Percentiles rank a stretch among this genome's conserved stretches.
These are phyloP conservation scores for Didymella exigua DNA, from an alignment of 2,329 filamentous ascomycete species.

Conservation along the genomic window DNA sequence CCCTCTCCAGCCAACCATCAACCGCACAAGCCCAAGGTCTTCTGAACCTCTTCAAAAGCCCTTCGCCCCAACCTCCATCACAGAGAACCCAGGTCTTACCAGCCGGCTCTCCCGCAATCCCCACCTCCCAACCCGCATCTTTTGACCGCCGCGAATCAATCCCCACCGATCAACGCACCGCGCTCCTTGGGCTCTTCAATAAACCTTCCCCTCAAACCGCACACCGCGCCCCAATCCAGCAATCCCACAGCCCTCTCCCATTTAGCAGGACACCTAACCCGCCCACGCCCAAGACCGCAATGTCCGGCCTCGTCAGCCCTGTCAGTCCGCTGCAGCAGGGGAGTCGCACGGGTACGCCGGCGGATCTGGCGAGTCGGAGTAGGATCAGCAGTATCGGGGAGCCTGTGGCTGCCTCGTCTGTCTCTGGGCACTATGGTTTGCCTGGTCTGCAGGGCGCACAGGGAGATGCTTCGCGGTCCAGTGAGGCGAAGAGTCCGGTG, in stretches of 20 bases:
- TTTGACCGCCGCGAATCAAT: constrained; percentile 39
- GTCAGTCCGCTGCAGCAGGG: constrained; percentile 45
- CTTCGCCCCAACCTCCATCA: constrained; percentile 8
- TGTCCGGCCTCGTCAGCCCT: constrained; percentile 47
- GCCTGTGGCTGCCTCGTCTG: not conserved
- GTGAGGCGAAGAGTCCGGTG: constrained; percentile 55
- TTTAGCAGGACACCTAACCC: constrained; percentile 29
- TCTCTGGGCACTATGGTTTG: not conserved
- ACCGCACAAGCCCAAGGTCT: constrained; percentile 16
- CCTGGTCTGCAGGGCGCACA: not conserved
- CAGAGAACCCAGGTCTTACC: not conserved
- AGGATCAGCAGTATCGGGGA: constrained; percentile 47
- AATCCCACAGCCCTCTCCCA: constrained; percentile 27
- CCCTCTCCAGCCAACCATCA: constrained; percentile 15
- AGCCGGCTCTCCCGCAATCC: constrained; percentile 1
- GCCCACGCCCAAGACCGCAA: constrained; percentile 36
- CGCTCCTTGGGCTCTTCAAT: constrained; percentile 46
- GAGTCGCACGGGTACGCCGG: constrained; percentile 35
- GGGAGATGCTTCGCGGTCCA: not conserved
- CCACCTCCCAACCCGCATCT: constrained; percentile 6
- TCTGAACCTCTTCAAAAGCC: constrained; percentile 16
- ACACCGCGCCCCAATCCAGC: constrained; percentile 20
- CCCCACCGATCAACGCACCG: constrained; percentile 41
- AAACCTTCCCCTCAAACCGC: constrained; percentile 30
- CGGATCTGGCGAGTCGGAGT: constrained; percentile 33